A percentile compares a stretch with the other conserved stretches of the same genome.
phyloP scores from a whole-genome alignment of 805 yeast genomes.

The Saccharomycopsis guyanensis region DNA sequence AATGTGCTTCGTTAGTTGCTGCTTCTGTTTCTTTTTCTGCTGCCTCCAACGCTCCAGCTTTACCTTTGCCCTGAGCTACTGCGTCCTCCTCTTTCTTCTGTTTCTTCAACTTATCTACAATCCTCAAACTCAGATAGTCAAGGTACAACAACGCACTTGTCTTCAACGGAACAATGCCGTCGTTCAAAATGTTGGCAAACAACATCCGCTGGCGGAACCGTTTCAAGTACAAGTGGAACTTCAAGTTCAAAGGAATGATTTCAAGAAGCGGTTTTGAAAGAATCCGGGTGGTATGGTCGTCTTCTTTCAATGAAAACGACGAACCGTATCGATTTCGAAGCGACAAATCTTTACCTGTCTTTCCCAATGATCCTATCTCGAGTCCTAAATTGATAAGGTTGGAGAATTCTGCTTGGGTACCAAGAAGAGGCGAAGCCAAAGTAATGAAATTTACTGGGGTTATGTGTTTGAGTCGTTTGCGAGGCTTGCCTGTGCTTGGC shows the following conservation, averaged over 20 bases:
- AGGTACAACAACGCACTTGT: slow-evolving; percentile 80
- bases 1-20: background rate
- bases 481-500: background rate
- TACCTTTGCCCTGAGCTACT: background rate
- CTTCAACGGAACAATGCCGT: slow-evolving; percentile 92
- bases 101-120: slow-evolving; percentile 30
- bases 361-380: slow-evolving; percentile 85
- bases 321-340: slow-evolving; percentile 35
- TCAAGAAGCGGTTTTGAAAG: slow-evolving; percentile 57
- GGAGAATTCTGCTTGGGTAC: slow-evolving; percentile 84
- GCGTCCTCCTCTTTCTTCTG: slow-evolving; percentile 9
- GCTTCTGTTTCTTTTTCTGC: background rate
- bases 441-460: slow-evolving; percentile 71
- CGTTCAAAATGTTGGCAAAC: slow-evolving; percentile 86
- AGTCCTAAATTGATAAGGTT: slow-evolving; percentile 75
- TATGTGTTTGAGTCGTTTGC: slow-evolving; percentile 10
- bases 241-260: slow-evolving; percentile 61
- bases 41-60: background rate
- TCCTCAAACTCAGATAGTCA: slow-evolving; percentile 71
- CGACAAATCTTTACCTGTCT: slow-evolving; percentile 86
- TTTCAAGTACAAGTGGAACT: slow-evolving; percentile 36
- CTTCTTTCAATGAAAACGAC: slow-evolving; percentile 23
- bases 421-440: slow-evolving; percentile 83
- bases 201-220: slow-evolving; percentile 64
- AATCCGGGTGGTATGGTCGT: background rate